Conservation (phyloP, 164 flowering plant species). For the Kingdonia uniflora region DNA sequence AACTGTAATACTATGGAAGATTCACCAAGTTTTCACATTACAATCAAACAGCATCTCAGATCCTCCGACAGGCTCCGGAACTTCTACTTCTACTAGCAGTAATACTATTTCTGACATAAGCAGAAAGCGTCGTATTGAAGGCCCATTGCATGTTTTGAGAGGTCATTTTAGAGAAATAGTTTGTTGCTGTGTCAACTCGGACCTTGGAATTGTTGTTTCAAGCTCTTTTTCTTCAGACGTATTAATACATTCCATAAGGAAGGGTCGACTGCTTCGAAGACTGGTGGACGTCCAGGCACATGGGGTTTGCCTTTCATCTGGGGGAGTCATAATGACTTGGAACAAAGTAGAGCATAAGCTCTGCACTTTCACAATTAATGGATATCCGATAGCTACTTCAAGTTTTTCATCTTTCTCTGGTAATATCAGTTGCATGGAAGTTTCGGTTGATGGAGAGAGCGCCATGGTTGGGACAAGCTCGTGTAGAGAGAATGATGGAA, state of each 20-base stretch:
- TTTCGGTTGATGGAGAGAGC: constrained; percentile 64
- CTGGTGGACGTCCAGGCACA: constrained; percentile 65
- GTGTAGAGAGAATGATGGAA: constrained; percentile 22
- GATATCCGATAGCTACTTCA: constrained; percentile 49
- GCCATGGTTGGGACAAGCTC: constrained; percentile 65
- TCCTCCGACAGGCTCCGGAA: constrained; percentile 30
- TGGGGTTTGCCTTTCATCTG: constrained; percentile 62
- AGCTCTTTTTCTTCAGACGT: constrained; percentile 67
- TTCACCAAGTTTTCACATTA: constrained; percentile 40
- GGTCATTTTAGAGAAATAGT: constrained; percentile 75
- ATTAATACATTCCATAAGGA: constrained; percentile 71
- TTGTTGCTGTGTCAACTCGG: constrained; percentile 77
- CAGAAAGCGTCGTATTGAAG: constrained; percentile 64
- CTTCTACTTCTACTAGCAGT: constrained; percentile 36
- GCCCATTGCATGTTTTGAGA: constrained; percentile 81
- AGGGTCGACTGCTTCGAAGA: constrained; percentile 73
- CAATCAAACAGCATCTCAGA: constrained; percentile 41
- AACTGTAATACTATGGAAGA: constrained; percentile 80
- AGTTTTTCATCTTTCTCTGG: constrained; percentile 36
- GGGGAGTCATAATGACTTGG: constrained; percentile 78
- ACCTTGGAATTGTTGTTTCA: constrained; percentile 77
- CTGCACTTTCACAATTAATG: constrained; percentile 66
- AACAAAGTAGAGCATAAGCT: constrained; percentile 42
- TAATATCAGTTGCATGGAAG: constrained; percentile 76
- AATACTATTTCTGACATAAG: constrained; percentile 40